Evolutionary conservation across 805 yeast species (phyloP).

Genomic region (Kregervanrija delftensis): DNA sequence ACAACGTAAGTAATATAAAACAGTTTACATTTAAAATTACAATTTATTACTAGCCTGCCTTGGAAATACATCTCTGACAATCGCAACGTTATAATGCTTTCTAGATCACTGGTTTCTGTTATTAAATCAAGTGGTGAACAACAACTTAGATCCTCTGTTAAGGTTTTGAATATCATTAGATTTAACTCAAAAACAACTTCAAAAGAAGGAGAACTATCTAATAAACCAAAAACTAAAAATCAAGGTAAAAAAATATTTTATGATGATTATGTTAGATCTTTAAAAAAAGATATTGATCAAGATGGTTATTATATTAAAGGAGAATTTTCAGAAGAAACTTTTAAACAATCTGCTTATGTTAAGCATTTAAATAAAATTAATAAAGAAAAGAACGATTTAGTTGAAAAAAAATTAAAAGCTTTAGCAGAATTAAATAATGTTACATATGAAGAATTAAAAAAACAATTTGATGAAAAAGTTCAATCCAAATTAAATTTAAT

Average conservation of each 20-base stretch:
- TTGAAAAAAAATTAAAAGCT: slow-evolving; percentile 19
- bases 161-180: slow-evolving; percentile 1
- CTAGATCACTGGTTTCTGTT: slow-evolving; percentile 3
- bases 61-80: not conserved
- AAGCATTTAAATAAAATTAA: slow-evolving; percentile 14
- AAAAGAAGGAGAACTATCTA: not conserved
- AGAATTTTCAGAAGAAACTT: slow-evolving; percentile 16
- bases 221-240: not conserved
- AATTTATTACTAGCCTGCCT: no score
- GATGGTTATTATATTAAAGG: slow-evolving; percentile 18
- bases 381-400: slow-evolving; percentile 16
- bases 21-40: no score
- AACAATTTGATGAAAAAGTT: slow-evolving; percentile 18
- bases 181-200: slow-evolving; percentile 3
- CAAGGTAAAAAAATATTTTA: slow-evolving; percentile 4
- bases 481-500: slow-evolving; percentile 3
- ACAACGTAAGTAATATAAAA: no score
- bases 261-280: slow-evolving; percentile 6
- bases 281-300: slow-evolving; percentile 16
- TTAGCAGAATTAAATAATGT: slow-evolving; percentile 17
- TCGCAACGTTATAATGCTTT: slow-evolving; percentile 4
- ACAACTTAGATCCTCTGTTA: not conserved
- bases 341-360: slow-evolving; percentile 16
- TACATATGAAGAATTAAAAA: slow-evolving; percentile 15
- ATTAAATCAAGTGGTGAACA: slow-evolving; percentile 1